A percentile compares a stretch with the other conserved stretches of the same genome.
Conservation (phyloP, 2,329 filamentous ascomycete genomes). For the Blumeria graminis region DNA sequence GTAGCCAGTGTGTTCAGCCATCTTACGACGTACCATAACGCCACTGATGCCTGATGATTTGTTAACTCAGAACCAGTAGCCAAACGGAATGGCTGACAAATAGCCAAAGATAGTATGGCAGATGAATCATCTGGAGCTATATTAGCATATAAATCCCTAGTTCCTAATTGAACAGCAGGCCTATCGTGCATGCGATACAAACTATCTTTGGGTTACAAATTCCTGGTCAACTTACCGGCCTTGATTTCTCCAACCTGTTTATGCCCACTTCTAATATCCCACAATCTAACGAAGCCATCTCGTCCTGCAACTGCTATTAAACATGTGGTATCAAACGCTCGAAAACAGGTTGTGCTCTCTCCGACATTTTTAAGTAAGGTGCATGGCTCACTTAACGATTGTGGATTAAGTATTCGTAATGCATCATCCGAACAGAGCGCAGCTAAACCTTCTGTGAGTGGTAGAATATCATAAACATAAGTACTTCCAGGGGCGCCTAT, state of each 20-base stretch:
- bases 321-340: constrained; percentile 16
- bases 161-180: neutral
- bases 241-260: constrained; percentile 17
- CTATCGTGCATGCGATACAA: neutral
- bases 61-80: constrained; percentile 52
- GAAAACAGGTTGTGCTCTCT: constrained; percentile 12
- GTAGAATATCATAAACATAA: constrained; percentile 22
- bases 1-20: too few relatives aligned
- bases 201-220: neutral
- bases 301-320: constrained; percentile 40
- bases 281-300: constrained; percentile 40
- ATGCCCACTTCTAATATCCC: constrained; percentile 35
- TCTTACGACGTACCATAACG: constrained; percentile 28
- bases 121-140: constrained; percentile 18
- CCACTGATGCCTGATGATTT: constrained; percentile 34
- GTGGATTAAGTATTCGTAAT: constrained; percentile 39
- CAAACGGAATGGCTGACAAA: constrained; percentile 31
- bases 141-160: neutral
- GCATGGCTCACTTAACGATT: constrained; percentile 31
- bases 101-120: constrained; percentile 39
- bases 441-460: constrained; percentile 11
- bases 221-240: constrained; percentile 12
- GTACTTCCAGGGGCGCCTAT: constrained; percentile 12
- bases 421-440: constrained; percentile 45
- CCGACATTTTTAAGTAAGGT: constrained; percentile 33